phyloP scores from a whole-genome alignment of 371 early-diverging fungal species.

The Parasitella parasitica region DNA sequence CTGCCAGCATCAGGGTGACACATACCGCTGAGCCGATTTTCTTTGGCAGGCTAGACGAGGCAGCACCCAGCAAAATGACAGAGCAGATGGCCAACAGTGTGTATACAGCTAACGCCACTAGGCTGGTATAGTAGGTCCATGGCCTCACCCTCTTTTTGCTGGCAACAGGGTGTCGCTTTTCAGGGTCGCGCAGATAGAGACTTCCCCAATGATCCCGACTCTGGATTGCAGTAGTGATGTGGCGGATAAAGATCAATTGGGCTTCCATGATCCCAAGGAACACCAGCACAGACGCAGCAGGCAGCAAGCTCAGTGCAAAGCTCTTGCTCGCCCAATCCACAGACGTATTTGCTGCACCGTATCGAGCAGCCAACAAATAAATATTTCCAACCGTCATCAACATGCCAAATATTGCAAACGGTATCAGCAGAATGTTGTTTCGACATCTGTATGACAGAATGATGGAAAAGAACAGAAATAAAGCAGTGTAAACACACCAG shows the following conservation, averaged over 20 bases:
- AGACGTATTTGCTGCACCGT: neutral
- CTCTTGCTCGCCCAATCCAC: conserved; percentile 14
- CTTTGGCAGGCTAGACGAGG: neutral
- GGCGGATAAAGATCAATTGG: conserved; percentile 21
- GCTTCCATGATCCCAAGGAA: conserved; percentile 27
- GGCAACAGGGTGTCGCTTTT: conserved; percentile 6
- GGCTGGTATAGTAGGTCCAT: conserved; percentile 20
- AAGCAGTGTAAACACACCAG: conserved; percentile 32
- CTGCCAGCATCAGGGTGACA: neutral
- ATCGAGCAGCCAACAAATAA: neutral
- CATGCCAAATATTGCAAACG: conserved; percentile 23
- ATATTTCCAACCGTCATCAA: conserved; percentile 7
- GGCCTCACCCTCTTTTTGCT: conserved; percentile 4
- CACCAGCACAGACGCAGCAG: conserved; percentile 11
- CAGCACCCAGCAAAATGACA: neutral
- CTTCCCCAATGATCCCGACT: conserved; percentile 27
- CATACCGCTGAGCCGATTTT: conserved; percentile 13
- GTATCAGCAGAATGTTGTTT: conserved; percentile 26
- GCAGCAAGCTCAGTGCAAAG: conserved; percentile 8
- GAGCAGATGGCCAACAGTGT: neutral
- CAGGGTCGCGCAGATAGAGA: conserved; percentile 23
- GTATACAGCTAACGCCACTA: conserved; percentile 6
- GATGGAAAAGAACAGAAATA: conserved; percentile 18
- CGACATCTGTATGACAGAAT: conserved; percentile 18
- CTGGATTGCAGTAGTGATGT: conserved; percentile 21